Evolutionary conservation across 2,329 filamentous ascomycete species (phyloP).

Genomic region (Pochonia chlamydosporia): DNA sequence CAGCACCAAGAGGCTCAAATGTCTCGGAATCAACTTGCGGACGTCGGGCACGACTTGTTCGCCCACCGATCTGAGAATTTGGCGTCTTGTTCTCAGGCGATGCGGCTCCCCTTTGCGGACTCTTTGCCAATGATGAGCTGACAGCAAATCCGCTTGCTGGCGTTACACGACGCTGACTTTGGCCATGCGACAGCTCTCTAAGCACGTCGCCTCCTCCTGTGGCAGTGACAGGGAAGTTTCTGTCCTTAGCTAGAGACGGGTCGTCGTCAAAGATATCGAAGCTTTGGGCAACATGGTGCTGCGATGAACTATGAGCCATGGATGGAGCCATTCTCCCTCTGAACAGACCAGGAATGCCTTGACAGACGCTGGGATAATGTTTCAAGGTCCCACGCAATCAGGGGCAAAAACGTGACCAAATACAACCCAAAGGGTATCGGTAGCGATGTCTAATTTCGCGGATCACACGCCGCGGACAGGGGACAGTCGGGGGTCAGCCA

Average conservation of each 20-base stretch:
- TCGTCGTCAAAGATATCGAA: constrained; percentile 7
- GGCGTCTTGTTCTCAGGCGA: constrained; percentile 9
- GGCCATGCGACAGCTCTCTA: constrained; percentile 6
- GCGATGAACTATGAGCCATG: constrained; percentile 3
- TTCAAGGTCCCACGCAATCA: neutral
- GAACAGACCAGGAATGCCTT: neutral
- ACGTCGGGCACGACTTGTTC: constrained; percentile 20
- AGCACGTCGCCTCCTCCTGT: constrained; percentile 1
- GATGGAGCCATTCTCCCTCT: neutral
- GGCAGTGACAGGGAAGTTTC: neutral
- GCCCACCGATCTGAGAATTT: constrained; percentile 12
- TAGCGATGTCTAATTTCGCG: constrained; percentile 7
- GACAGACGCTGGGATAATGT: neutral
- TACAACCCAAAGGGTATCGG: constrained; percentile 1
- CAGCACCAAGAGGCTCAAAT: constrained; percentile 27
- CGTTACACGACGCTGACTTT: constrained; percentile 1
- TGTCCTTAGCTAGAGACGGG: neutral
- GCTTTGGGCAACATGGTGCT: neutral
- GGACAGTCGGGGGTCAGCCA: neutral
- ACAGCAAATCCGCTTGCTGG: neutral
- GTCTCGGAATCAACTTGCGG: constrained; percentile 23
- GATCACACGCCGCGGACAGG: neutral
- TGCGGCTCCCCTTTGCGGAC: neutral
- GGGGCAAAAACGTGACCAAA: constrained; percentile 1
- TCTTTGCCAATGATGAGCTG: constrained; percentile 5